Conservation (phyloP, 2,329 filamentous ascomycete genomes). For the Colletotrichum sp. region DNA sequence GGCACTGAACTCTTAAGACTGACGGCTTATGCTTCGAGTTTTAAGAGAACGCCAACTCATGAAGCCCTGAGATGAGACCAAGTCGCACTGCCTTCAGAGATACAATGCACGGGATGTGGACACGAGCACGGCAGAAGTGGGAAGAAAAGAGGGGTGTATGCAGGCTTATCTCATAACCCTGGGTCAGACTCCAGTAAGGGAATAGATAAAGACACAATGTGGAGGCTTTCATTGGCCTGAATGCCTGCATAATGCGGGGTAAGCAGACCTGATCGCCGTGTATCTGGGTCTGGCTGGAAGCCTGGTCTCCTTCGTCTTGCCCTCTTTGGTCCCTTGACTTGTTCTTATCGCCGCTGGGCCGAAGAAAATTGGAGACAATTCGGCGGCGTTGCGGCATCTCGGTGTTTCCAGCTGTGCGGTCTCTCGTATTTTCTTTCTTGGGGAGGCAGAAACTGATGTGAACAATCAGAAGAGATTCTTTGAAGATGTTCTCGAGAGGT, state of each 20-base stretch:
- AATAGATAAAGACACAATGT: background rate
- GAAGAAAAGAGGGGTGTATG: background rate
- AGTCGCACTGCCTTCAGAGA: background rate
- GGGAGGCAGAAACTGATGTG: background rate
- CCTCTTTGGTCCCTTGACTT: background rate
- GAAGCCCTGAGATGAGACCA: background rate
- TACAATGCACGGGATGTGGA: background rate
- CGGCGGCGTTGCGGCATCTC: background rate
- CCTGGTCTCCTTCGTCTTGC: background rate
- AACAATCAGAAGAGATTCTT: background rate
- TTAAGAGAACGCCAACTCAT: background rate
- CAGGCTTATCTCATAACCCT: conserved; percentile 5
- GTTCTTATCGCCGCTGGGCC: conserved; percentile 2
- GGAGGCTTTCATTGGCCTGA: background rate
- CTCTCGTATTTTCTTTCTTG: background rate
- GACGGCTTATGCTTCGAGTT: background rate
- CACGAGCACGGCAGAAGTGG: background rate
- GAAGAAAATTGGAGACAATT: background rate
- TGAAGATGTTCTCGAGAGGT: background rate
- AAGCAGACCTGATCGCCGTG: background rate
- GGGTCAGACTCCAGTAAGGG: background rate
- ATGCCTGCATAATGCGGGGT: conserved; percentile 7
- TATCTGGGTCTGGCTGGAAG: background rate
- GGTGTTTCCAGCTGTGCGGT: background rate
- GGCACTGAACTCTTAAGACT: too few relatives aligned